Percentiles rank a stretch among this genome's conserved stretches.
These are phyloP conservation scores for Potentilla sterilis DNA, from an alignment of 306 rosid genomes.

Conservation along the genomic window DNA sequence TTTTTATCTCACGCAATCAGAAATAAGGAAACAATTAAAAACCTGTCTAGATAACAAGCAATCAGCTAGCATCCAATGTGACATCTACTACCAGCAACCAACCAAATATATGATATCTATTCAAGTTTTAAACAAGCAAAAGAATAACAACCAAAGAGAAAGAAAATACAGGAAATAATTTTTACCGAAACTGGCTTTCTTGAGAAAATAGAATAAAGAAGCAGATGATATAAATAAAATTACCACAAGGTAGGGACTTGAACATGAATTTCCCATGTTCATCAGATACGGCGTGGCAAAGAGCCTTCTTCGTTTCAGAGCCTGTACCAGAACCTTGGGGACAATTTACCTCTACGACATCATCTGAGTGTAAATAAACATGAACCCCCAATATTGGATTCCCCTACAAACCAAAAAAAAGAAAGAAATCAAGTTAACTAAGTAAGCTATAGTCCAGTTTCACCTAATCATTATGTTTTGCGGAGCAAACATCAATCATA, in stretches of 20 bases:
- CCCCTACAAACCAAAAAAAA: slow-evolving; percentile 52
- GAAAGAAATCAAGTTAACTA: slow-evolving; percentile 18
- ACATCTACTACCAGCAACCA: neutral
- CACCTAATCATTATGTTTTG: neutral
- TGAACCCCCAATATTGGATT: slow-evolving; percentile 96
- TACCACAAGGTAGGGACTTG: slow-evolving; percentile 91
- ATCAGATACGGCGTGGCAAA: slow-evolving; percentile 86
- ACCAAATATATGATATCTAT: neutral
- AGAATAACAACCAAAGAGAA: neutral
- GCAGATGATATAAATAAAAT: slow-evolving; percentile 19
- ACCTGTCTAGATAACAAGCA: neutral
- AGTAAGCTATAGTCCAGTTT: neutral
- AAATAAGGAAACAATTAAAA: neutral
- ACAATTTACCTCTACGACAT: slow-evolving; percentile 78
- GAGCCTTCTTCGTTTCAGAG: slow-evolving; percentile 58
- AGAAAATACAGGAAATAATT: neutral
- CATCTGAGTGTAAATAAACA: slow-evolving; percentile 76
- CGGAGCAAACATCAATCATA: neutral
- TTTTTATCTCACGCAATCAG: neutral
- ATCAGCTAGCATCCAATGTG: neutral
- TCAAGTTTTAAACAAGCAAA: neutral
- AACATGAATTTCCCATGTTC: slow-evolving; percentile 80
- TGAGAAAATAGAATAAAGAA: slow-evolving; percentile 7
- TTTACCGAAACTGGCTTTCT: neutral
- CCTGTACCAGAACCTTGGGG: slow-evolving; percentile 76